Evolutionary conservation across 225 moss, liverwort and hornwort species (phyloP).

Genomic region (Pseudoscleropodium purum): DNA sequence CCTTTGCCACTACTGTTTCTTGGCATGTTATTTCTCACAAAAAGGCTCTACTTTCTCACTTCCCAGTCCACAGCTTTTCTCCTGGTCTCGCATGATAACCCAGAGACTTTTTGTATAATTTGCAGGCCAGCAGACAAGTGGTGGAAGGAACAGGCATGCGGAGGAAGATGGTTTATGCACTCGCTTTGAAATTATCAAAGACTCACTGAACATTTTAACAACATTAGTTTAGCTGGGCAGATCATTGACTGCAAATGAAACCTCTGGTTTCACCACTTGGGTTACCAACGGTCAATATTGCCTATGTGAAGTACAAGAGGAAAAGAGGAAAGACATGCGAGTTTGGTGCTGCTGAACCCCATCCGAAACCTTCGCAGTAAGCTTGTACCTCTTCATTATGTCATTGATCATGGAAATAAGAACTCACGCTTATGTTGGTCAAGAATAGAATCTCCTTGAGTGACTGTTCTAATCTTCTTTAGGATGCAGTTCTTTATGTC

Average conservation of each 20-base stretch:
- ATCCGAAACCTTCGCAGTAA: neutral
- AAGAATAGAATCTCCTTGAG: neutral
- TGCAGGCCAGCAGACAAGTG: slow-evolving; percentile 94
- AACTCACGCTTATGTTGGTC: neutral
- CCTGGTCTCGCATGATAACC: neutral
- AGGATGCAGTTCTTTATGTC: neutral
- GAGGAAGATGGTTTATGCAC: slow-evolving; percentile 79
- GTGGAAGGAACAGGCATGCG: slow-evolving; percentile 72
- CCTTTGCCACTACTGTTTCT: neutral
- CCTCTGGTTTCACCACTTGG: neutral
- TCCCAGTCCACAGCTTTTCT: neutral
- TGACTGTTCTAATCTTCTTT: neutral
- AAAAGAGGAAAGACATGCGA: neutral
- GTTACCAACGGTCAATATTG: neutral
- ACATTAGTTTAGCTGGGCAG: neutral
- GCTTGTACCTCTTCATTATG: neutral
- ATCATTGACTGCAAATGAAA: neutral
- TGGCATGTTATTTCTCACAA: neutral
- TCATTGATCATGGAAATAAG: neutral
- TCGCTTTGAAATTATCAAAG: slow-evolving; percentile 65
- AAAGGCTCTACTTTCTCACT: neutral
- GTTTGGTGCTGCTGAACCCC: neutral
- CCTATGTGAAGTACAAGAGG: neutral
- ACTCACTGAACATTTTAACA: neutral
- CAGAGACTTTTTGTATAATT: neutral